phyloP scores from a whole-genome alignment of 2,329 filamentous ascomycete species.

The Taxawa tesnikishii region DNA sequence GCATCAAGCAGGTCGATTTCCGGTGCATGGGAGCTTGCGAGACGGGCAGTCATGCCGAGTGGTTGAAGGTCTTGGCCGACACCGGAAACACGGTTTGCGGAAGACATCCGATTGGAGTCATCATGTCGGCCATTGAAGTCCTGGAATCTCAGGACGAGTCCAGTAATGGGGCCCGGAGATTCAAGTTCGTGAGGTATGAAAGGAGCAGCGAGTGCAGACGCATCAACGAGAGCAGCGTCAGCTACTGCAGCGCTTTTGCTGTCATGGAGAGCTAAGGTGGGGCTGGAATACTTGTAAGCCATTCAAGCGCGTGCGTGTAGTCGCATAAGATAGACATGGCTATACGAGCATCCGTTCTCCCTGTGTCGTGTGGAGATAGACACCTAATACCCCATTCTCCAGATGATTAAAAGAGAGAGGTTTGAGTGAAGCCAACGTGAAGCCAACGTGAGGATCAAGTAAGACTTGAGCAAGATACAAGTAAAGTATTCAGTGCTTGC shows the following conservation, averaged over 20 bases:
- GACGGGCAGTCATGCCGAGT: slow-evolving; percentile 57
- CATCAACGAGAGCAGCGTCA: slow-evolving; percentile 71
- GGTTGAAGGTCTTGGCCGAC: slow-evolving; percentile 53
- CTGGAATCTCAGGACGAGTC: slow-evolving; percentile 27
- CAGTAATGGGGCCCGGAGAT: slow-evolving; percentile 27
- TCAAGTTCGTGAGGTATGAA: slow-evolving; percentile 78
- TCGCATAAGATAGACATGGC: too few species aligned
- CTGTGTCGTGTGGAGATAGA: too few species aligned
- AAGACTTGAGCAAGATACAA: too few species aligned
- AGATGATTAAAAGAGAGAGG: too few species aligned
- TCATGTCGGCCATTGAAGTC: slow-evolving; percentile 75
- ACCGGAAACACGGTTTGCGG: slow-evolving; percentile 92
- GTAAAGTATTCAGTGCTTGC: too few species aligned
- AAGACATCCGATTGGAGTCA: slow-evolving; percentile 83
- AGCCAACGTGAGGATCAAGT: too few species aligned
- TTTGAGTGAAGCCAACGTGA: too few species aligned
- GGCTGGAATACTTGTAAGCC: too few species aligned
- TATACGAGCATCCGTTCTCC: too few species aligned
- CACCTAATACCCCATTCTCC: too few species aligned
- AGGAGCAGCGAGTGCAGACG: slow-evolving; percentile 63
- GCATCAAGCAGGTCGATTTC: slow-evolving; percentile 68
- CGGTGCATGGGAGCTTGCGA: slow-evolving; percentile 77
- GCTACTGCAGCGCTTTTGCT: slow-evolving; percentile 88
- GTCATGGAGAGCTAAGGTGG: too few species aligned
- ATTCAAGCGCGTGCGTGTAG: too few species aligned